Conservation (phyloP, 768 basidiomycete genomes). For the Suillus plorans region DNA sequence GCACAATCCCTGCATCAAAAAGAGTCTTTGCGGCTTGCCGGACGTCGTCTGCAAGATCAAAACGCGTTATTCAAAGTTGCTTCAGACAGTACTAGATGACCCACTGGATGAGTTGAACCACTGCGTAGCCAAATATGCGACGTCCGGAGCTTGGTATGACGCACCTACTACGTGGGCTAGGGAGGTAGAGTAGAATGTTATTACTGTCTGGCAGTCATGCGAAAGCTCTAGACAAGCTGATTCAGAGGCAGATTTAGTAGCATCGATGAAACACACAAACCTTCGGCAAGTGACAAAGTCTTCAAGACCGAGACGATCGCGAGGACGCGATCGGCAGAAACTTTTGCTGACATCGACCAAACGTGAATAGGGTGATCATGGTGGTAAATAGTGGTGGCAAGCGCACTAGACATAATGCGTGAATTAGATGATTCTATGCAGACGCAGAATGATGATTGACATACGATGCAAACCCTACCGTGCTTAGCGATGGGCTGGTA, state of each 20-base stretch:
- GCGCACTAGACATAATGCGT: constrained; percentile 13
- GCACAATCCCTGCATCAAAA: constrained; percentile 73
- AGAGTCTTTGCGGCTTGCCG: constrained; percentile 74
- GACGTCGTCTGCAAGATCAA: constrained; percentile 54
- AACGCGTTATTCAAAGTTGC: constrained; percentile 10
- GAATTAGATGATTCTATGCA: not conserved
- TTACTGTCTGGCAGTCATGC: constrained; percentile 68
- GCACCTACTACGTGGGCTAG: constrained; percentile 61
- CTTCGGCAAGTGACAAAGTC: constrained; percentile 71
- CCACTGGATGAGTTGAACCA: constrained; percentile 79
- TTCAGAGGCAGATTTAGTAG: constrained; percentile 1
- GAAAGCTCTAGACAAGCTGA: constrained; percentile 51
- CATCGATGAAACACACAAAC: constrained; percentile 33
- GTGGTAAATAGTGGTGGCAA: constrained; percentile 43
- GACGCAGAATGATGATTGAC: constrained; percentile 12
- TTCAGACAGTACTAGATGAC: constrained; percentile 15
- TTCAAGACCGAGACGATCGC: constrained; percentile 67
- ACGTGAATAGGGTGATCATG: constrained; percentile 36
- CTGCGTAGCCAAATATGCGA: constrained; percentile 67
- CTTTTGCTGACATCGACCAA: constrained; percentile 75
- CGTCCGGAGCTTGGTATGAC: constrained; percentile 63
- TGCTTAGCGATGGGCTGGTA: constrained; percentile 36
- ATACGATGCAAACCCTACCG: constrained; percentile 54
- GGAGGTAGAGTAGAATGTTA: constrained; percentile 78
- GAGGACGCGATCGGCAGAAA: constrained; percentile 70